Evolutionary conservation across 2,329 filamentous ascomycete species (phyloP).

Genomic region (Drechslerella stenobrocha): DNA sequence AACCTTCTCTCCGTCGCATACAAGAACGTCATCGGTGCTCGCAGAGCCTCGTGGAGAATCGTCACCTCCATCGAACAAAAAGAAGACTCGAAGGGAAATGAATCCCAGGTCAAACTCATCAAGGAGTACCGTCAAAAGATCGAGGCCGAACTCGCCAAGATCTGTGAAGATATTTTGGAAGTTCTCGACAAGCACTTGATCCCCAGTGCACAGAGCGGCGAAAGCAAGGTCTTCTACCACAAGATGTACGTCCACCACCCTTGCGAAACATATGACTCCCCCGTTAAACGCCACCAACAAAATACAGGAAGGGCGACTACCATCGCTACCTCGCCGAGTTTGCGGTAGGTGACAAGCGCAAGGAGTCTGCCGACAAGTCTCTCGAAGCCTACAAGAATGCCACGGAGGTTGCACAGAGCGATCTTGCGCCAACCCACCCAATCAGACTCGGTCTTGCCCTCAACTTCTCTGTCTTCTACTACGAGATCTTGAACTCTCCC

Average conservation of each 20-base stretch:
- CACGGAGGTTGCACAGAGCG: constrained; percentile 96
- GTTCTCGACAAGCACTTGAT: constrained; percentile 92
- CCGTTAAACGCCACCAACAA: constrained; percentile 4
- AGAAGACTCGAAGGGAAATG: constrained; percentile 97
- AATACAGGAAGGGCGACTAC: constrained; percentile 87
- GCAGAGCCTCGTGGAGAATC: constrained; percentile 98
- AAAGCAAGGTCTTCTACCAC: constrained; percentile 99
- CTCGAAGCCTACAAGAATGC: constrained; percentile 99
- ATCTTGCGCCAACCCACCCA: constrained; percentile 94
- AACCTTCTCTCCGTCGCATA: constrained; percentile 98
- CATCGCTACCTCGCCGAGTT: constrained; percentile 95
- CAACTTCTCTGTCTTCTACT: constrained; percentile 99
- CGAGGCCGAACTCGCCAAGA: constrained; percentile 92
- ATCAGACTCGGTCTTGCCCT: constrained; percentile 96
- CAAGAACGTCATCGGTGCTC: constrained; percentile 99
- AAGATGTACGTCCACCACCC: constrained; percentile 78
- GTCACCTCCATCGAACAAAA: constrained; percentile 99
- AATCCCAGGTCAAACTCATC: constrained; percentile 92
- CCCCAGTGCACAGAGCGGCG: constrained; percentile 91
- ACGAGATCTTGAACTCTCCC: constrained; percentile 97
- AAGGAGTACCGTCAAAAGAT: constrained; percentile 98
- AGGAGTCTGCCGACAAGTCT: constrained; percentile 80
- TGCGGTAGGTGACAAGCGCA: constrained; percentile 87
- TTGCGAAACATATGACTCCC: constrained; percentile 29
- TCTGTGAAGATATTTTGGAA: constrained; percentile 96